Base-by-base conservation (phyloP, 495 filamentous ascomycete species). In the Geoglossum glabrum region DNA sequence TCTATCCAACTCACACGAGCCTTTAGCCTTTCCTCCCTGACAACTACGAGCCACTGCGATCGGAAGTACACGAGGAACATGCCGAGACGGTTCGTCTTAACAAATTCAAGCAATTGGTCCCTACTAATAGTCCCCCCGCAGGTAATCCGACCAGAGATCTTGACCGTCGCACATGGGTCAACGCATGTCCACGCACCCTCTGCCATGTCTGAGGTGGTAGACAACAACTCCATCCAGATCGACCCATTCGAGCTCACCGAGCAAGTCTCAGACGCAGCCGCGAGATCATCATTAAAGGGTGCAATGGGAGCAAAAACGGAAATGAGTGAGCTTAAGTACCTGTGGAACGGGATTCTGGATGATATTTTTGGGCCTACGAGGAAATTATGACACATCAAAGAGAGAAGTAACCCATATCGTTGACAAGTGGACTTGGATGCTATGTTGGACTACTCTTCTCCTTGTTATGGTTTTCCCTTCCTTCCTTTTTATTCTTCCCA, bases 111-210 rank as follows among this genome's bases (percentile, higher is more conserved):
- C 19, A 3, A 6, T 4, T 30, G 17, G 17, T 13, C 49, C 3
- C 23, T 21, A 27, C 49, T 52, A 28, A 52, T 13, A 19, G 7
- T 4, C 17, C 17, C 23, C 17, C 25, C 17, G 10, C 21, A 52
- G 49, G 59, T 60, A 30, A 59, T 58, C 46, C 59, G 59, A 34
- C n/a, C 59, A 34, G 38, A 59, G 21, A 60, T 60, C 11, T 13
- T 17, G 17, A 60, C 59, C 25, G 55, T 47, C 15, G 23, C 55
- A 4, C n/a, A 11, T 9, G 28, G 46, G 15, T 45, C 33, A 23
- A 60, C 55, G 33, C 36, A 59, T 25, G 15, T 47, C 23, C 26
- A 45, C 21, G 27, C 59, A 11, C 54, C 59, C 17, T 60, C 59
- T 1, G 51, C 59, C 23, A 57, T 60, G 30, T 59, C 51, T 33